These are phyloP conservation scores for Colletotrichum abscissum DNA, from an alignment of 2,329 filamentous ascomycete genomes.

Conservation along the genomic window DNA sequence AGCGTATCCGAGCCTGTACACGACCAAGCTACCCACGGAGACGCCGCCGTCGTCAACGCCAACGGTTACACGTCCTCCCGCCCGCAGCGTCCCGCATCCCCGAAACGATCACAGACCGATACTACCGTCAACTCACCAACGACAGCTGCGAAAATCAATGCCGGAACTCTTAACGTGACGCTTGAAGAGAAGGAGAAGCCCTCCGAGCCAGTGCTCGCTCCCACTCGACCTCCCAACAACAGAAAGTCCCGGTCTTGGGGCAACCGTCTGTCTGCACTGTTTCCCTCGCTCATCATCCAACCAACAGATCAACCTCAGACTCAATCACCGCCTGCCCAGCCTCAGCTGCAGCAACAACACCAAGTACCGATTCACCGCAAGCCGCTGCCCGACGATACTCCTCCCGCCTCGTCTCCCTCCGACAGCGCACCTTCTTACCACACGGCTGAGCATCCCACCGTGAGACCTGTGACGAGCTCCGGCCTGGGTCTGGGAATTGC, in stretches of 20 bases:
- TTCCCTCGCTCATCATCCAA: slow-evolving; percentile 51
- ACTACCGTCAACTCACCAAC: slow-evolving; percentile 2
- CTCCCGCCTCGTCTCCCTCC: slow-evolving; percentile 23
- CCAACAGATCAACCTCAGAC: slow-evolving; percentile 43
- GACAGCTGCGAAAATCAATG: slow-evolving; percentile 5
- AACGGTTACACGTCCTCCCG: slow-evolving; percentile 11
- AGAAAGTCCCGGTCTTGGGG: slow-evolving; percentile 51
- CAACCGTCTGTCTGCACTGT: slow-evolving; percentile 48
- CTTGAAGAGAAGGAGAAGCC: slow-evolving; percentile 26
- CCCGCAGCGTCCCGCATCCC: slow-evolving; percentile 24
- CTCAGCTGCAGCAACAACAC: slow-evolving; percentile 32
- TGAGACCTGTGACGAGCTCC: slow-evolving; percentile 20
- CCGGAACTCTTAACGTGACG: neutral
- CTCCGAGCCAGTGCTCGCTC: slow-evolving; percentile 36
- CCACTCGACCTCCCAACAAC: slow-evolving; percentile 29
- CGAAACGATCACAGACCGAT: slow-evolving; percentile 33
- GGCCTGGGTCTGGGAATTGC: slow-evolving; percentile 24
- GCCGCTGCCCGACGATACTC: slow-evolving; percentile 25
- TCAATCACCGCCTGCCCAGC: slow-evolving; percentile 21
- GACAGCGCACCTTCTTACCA: slow-evolving; percentile 31
- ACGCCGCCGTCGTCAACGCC: slow-evolving; percentile 12
- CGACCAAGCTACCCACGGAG: slow-evolving; percentile 13
- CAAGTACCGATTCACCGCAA: slow-evolving; percentile 38
- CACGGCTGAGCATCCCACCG: slow-evolving; percentile 16
- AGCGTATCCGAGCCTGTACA: slow-evolving; percentile 33